Percentiles rank a stretch among this genome's conserved stretches.
Evolutionary conservation across 495 filamentous ascomycete genomes (phyloP).

Genomic region (Filosporella fistucella): DNA sequence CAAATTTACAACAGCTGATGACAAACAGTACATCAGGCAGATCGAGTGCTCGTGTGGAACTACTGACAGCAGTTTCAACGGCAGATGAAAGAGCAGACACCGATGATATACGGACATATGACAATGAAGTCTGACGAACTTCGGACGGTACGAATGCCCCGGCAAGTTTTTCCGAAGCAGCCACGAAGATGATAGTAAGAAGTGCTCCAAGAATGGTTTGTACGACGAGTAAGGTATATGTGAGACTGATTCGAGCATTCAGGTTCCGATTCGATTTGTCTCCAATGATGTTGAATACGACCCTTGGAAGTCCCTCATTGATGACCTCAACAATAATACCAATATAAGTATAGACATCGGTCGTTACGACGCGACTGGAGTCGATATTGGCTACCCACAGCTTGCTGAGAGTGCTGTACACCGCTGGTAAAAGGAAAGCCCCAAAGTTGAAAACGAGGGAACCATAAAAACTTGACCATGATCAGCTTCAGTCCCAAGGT

Average conservation of each 20-base stretch:
- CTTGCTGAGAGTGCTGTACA: slow-evolving; percentile 68
- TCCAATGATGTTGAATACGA: slow-evolving; percentile 66
- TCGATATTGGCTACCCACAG: slow-evolving; percentile 73
- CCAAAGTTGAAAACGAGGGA: slow-evolving; percentile 59
- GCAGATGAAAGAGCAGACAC: slow-evolving; percentile 58
- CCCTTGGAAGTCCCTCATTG: slow-evolving; percentile 69
- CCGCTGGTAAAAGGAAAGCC: slow-evolving; percentile 61
- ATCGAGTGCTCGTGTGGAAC: slow-evolving; percentile 61
- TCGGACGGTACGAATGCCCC: slow-evolving; percentile 58
- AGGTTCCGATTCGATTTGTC: slow-evolving; percentile 53
- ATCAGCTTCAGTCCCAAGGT: not conserved
- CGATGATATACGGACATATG: slow-evolving; percentile 62
- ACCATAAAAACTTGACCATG: slow-evolving; percentile 41
- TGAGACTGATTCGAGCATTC: slow-evolving; percentile 48
- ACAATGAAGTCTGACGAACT: slow-evolving; percentile 49
- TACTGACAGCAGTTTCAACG: slow-evolving; percentile 57
- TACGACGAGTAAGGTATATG: slow-evolving; percentile 59
- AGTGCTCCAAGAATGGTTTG: slow-evolving; percentile 52
- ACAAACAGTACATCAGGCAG: slow-evolving; percentile 68
- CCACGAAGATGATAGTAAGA: slow-evolving; percentile 59
- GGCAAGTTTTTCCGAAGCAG: slow-evolving; percentile 48
- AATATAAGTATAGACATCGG: slow-evolving; percentile 51
- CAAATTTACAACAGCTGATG: slow-evolving; percentile 59
- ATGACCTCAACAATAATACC: slow-evolving; percentile 60
- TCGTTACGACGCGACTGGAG: slow-evolving; percentile 59